Conservation (phyloP, 192 early-diverging fungal genomes). For the Coemansia sp. region DNA sequence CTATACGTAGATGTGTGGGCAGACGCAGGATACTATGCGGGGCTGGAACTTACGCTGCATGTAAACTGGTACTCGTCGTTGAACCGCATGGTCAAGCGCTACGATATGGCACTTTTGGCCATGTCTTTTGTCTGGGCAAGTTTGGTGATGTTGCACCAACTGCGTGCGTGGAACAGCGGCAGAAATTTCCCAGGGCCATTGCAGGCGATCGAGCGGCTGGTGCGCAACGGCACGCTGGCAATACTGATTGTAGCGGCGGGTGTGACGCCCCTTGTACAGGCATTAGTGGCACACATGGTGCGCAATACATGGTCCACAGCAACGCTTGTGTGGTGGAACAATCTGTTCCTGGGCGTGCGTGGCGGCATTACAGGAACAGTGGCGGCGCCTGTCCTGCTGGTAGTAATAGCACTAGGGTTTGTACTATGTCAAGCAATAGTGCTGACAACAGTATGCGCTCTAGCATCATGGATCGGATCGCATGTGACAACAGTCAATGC, state of each 20-base stretch:
- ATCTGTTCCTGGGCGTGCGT: slow-evolving; percentile 52
- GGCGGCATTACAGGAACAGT: slow-evolving; percentile 27
- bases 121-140: slow-evolving; percentile 66
- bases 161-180: slow-evolving; percentile 30
- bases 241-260: slow-evolving; percentile 14
- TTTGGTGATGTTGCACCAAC: slow-evolving; percentile 53
- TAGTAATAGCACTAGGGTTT: slow-evolving; percentile 42
- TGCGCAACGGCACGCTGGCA: slow-evolving; percentile 37
- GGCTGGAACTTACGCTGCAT: slow-evolving; percentile 45
- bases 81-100: slow-evolving; percentile 67
- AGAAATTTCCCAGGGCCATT: slow-evolving; percentile 26
- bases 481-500: not conserved
- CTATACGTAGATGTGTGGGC: slow-evolving; percentile 43
- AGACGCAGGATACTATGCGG: slow-evolving; percentile 26
- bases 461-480: not conserved
- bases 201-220: slow-evolving; percentile 38
- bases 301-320: slow-evolving; percentile 18
- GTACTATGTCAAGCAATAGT: slow-evolving; percentile 30
- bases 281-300: slow-evolving; percentile 17
- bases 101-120: slow-evolving; percentile 67
- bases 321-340: slow-evolving; percentile 29
- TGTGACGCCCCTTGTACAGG: slow-evolving; percentile 32
- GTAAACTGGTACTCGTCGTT: slow-evolving; percentile 72
- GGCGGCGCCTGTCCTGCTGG: slow-evolving; percentile 28
- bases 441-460: slow-evolving; percentile 9